Conservation (phyloP, 495 filamentous ascomycete species). For the Pseudevernia furfuracea region DNA sequence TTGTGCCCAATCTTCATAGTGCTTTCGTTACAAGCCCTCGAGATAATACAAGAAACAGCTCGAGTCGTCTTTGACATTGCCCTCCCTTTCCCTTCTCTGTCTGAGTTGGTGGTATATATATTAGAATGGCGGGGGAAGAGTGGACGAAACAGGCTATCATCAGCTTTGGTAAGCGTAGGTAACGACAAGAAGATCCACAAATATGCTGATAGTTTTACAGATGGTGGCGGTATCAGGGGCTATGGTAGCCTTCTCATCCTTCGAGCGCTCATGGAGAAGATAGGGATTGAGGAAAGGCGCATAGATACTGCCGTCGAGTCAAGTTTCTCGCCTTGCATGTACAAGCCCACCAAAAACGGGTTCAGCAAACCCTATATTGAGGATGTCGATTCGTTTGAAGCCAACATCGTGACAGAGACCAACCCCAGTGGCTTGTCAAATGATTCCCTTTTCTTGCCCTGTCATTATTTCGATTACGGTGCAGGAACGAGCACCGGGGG, state of each 20-base stretch:
- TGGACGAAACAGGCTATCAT: background rate
- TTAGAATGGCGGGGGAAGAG: background rate
- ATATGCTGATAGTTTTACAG: background rate
- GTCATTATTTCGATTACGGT: conserved; percentile 20
- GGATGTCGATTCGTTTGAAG: background rate
- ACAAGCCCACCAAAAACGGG: background rate
- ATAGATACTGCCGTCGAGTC: background rate
- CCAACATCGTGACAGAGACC: background rate
- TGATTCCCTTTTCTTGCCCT: background rate
- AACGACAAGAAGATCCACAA: background rate
- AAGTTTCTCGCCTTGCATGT: conserved; percentile 7
- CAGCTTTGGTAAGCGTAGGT: background rate
- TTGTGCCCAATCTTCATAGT: background rate
- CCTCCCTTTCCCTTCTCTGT: background rate
- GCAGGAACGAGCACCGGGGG: conserved; percentile 21
- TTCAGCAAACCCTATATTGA: background rate
- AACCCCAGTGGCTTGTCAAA: background rate
- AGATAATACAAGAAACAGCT: background rate
- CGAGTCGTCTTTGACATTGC: background rate
- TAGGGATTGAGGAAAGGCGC: conserved; percentile 13
- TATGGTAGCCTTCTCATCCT: conserved; percentile 1
- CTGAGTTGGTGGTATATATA: background rate
- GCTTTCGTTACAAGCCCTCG: background rate
- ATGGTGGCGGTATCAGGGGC: conserved; percentile 5
- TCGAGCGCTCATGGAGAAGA: conserved; percentile 3